phyloP scores from a whole-genome alignment of 768 basidiomycete species.

The Rubroboletus satanas region DNA sequence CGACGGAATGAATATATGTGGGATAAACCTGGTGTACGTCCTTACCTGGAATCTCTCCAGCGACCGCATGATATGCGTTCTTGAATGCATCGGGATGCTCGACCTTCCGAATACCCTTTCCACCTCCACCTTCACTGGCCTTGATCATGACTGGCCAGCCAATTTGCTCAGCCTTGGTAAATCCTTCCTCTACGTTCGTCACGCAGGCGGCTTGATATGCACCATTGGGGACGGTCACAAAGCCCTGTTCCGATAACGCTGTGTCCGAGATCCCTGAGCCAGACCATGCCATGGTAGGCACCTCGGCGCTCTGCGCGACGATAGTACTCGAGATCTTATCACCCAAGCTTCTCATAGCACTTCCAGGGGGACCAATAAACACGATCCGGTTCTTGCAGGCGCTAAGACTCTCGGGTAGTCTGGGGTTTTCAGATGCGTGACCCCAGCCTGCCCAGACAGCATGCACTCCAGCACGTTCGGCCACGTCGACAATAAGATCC shows the following conservation, averaged over 20 bases:
- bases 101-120: conserved; percentile 97
- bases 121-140: conserved; percentile 97
- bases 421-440: conserved; percentile 98
- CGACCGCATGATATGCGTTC: conserved; percentile 90
- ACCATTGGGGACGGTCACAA: conserved; percentile 89
- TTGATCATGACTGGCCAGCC: conserved; percentile 99
- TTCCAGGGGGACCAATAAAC: conserved; percentile 98
- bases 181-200: conserved; percentile 79
- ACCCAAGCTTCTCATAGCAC: conserved; percentile 97
- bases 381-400: conserved; percentile 94
- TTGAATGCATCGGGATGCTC: conserved; percentile 84
- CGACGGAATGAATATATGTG: conserved; percentile 6
- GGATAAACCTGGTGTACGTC: conserved; percentile 3
- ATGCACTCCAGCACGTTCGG: conserved; percentile 95
- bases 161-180: conserved; percentile 78
- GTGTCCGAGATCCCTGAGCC: conserved; percentile 93
- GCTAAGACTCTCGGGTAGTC: conserved; percentile 88
- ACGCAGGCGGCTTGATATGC: conserved; percentile 90
- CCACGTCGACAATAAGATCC: conserved; percentile 96
- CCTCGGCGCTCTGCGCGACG: conserved; percentile 93
- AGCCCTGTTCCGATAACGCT: conserved; percentile 76
- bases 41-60: conserved; percentile 93
- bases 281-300: conserved; percentile 99
- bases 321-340: conserved; percentile 99
- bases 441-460: conserved; percentile 99